Base-by-base conservation (phyloP, 305 asterid genomes). In the Lippia alba region DNA sequence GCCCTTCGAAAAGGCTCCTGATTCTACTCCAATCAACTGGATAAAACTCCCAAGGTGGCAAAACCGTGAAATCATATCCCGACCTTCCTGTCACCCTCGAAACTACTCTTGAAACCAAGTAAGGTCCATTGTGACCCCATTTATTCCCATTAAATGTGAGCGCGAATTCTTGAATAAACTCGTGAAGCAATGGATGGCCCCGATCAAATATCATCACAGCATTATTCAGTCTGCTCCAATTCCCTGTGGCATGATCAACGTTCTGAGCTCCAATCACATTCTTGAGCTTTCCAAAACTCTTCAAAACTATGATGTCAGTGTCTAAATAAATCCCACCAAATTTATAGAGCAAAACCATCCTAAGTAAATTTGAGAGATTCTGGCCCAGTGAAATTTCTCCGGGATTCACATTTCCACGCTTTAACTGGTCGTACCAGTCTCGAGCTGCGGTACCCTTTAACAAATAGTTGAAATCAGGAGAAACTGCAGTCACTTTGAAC, bases 111-210 rank as follows among this genome's bases (percentile, higher is more conserved):
- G 99, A 94, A 24, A 90, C 99, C 72, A 94, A 76, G 59, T 91
- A 94, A 17, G 96, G 99, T 11, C 99, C 99, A 55, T 94, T 94
- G 66, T 91, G 97, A 1, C 99, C 98, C 99, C 97, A 91, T 70
- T 85, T 90, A 8, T 88, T 90, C 14, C 97, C 99, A 74, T 94
- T 93, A 59, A 94, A 91, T 0, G 97, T 91, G 17, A 69, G 82
- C 0, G 99, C 94, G 56, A 91, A 94, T 74, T 91, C 99, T 48
- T 91, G 80, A n/a, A 91, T 91, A 51, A 94, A 94, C 75, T 88
- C 82, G 68, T 45, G 85, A 53, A 94, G 79, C 64, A 94, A 58
- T 2, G 94, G 98, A 69, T 94, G 98, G 0, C 87, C 92, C 60
- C 82, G 62, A 44, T 94, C 94, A 61, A 94, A 94, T 59, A 88